Percentiles rank a stretch among this genome's conserved stretches.
These are phyloP conservation scores for Arthromyces matolae DNA, from an alignment of 768 basidiomycete species.

Conservation along the genomic window DNA sequence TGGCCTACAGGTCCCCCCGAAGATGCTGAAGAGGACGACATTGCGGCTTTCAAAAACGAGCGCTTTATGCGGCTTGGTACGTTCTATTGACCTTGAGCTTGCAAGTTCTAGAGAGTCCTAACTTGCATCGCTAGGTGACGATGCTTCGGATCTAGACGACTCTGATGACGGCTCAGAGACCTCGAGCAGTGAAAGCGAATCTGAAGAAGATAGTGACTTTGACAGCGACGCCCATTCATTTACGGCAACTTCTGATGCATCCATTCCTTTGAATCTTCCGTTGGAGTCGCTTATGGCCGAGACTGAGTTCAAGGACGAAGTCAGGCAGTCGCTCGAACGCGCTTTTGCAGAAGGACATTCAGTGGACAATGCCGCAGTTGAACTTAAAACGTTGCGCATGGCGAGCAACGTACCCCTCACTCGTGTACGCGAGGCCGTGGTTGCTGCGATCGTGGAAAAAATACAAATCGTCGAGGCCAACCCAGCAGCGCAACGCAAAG, in stretches of 20 bases:
- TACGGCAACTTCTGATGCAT: slow-evolving; percentile 47
- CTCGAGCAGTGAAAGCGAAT: slow-evolving; percentile 47
- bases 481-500: slow-evolving; percentile 54
- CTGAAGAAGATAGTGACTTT: slow-evolving; percentile 38
- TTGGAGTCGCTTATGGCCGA: slow-evolving; percentile 43
- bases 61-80: slow-evolving; percentile 71
- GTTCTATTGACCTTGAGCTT: slow-evolving; percentile 25
- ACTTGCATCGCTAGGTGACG: slow-evolving; percentile 45
- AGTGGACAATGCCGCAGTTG: slow-evolving; percentile 89
- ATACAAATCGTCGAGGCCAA: slow-evolving; percentile 61
- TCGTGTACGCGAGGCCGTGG: slow-evolving; percentile 85
- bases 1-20: slow-evolving; percentile 72
- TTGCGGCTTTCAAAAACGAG: slow-evolving; percentile 61
- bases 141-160: slow-evolving; percentile 55
- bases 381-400: slow-evolving; percentile 95
- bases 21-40: slow-evolving; percentile 59
- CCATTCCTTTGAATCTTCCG: slow-evolving; percentile 38
- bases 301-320: slow-evolving; percentile 73
- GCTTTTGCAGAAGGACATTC: slow-evolving; percentile 90
- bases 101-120: too few relatives aligned
- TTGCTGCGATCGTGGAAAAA: slow-evolving; percentile 75
- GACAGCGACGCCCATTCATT: slow-evolving; percentile 32
- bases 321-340: slow-evolving; percentile 81
- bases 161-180: slow-evolving; percentile 59
- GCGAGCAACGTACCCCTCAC: slow-evolving; percentile 88